Conservation (phyloP, 495 filamentous ascomycete genomes). For the Aspergillus biplanus region DNA sequence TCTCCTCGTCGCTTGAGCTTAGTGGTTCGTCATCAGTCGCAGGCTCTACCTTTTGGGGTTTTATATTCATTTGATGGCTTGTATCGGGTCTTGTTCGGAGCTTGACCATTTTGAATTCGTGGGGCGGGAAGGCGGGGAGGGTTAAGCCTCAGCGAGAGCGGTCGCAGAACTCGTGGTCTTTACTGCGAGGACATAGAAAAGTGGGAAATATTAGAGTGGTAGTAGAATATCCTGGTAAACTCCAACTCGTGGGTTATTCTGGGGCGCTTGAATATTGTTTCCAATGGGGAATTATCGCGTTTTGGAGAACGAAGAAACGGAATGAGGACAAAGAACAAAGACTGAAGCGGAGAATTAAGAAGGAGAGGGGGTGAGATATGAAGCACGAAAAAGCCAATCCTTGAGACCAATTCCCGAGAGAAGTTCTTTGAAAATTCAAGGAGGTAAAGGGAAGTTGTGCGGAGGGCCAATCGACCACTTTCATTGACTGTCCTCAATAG, state of each 20-base stretch:
- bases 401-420: background rate
- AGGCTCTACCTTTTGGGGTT: conserved; percentile 17
- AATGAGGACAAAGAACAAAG: background rate
- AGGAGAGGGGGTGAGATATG: background rate
- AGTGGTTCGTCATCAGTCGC: conserved; percentile 36
- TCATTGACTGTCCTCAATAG: background rate
- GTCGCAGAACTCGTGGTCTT: background rate
- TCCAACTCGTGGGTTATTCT: too few species aligned
- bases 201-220: background rate
- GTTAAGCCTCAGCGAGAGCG: background rate
- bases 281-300: too few species aligned
- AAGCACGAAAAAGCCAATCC: too few species aligned
- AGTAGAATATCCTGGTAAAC: too few species aligned
- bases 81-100: conserved; percentile 2
- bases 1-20: conserved; percentile 36
- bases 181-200: background rate
- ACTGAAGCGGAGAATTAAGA: background rate
- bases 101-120: conserved; percentile 3
- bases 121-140: background rate
- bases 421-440: background rate
- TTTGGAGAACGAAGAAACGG: background rate
- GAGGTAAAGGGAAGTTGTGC: background rate
- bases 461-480: background rate
- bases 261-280: too few species aligned
- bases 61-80: background rate